Base-by-base conservation (phyloP, 169 alveolate genomes). In the Plasmodium fragile region DNA sequence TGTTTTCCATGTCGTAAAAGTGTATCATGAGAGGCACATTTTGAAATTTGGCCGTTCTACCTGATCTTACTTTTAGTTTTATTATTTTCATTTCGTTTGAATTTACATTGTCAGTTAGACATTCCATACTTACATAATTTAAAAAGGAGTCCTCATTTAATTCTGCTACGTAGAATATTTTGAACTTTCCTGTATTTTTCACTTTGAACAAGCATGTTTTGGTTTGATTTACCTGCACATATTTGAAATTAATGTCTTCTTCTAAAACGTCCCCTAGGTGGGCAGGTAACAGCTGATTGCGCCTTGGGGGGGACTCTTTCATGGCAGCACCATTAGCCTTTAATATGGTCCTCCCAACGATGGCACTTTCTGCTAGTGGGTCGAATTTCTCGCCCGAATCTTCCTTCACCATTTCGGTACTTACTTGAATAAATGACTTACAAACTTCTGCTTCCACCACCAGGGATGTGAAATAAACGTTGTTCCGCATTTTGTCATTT, bases 181-280 rank as follows among this genome's bases (percentile, higher is more conserved):
- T 77, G 65, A 85, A 73, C 34, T 85, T 85, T 73, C 93, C 93
- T 52, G 85, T 85, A 43, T 85, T 85, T 85, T 73, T 85, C n/a
- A 85, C 80, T 85, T 85, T 85, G 65, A 85, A 52, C 45, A 85
- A 85, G 28, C 93, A 85, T 13, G 25, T 41, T 55, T 85, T 85
- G 22, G 69, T 11, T 85, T 85, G 52, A 43, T 85, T 85, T 34
- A 85, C 93, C n/a, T 73, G 41, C 1, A 85, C 93, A 75, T 85
- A 34, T 75, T 49, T 85, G 49, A 85, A 73, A 32, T 85, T 73
- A 22, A 85, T 85, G 41, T 73, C 93, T 49, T 52, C 69, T 85
- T 49, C 85, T 36, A 52, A 52, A 30, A 85, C 84, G 7, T 85
- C 80, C 28, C 41, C 39, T 49, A 45, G 25, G 36, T 53, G 43